Percentiles rank a stretch among this genome's conserved stretches.
Conservation (phyloP, 2,329 filamentous ascomycete genomes). For the Cryphonectria naterciae region DNA sequence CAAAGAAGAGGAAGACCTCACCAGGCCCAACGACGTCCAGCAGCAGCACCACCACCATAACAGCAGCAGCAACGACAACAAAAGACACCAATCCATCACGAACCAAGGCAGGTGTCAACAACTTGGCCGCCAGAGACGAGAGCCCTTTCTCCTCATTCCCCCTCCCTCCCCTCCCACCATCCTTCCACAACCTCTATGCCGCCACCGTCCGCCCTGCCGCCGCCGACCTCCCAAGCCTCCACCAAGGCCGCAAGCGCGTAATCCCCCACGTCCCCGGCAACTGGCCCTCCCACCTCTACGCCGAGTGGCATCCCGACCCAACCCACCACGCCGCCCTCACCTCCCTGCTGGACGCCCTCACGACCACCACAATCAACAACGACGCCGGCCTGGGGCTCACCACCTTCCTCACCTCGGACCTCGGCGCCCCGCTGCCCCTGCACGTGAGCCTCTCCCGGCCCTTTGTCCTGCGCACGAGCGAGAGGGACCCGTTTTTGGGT, state of each 20-base stretch:
- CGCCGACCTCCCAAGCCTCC: conserved; percentile 79
- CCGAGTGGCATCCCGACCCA: conserved; percentile 74
- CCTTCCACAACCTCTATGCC: conserved; percentile 90
- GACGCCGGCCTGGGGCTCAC: conserved; percentile 52
- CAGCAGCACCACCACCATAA: background rate
- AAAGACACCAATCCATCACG: background rate
- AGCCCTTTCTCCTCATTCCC: background rate
- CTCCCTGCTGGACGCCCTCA: conserved; percentile 45
- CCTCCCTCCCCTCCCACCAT: conserved; percentile 75
- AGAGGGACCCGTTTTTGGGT: conserved; percentile 70
- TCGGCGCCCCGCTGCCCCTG: conserved; percentile 77
- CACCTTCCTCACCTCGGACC: conserved; percentile 75
- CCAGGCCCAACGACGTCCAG: conserved; percentile 17
- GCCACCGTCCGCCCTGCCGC: conserved; percentile 77
- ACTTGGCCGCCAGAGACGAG: background rate
- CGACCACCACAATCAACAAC: conserved; percentile 28
- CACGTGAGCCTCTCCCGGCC: conserved; percentile 91
- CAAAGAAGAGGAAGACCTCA: conserved; percentile 32
- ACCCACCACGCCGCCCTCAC: conserved; percentile 53
- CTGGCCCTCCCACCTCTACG: conserved; percentile 91
- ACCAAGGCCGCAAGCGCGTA: conserved; percentile 81
- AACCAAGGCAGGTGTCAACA: background rate
- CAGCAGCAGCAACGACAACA: background rate
- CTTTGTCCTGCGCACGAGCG: conserved; percentile 72
- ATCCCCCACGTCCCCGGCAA: conserved; percentile 85